Evolutionary conservation across 2,329 filamentous ascomycete genomes (phyloP).

Genomic region (Cylindrodendrum hubeiense): DNA sequence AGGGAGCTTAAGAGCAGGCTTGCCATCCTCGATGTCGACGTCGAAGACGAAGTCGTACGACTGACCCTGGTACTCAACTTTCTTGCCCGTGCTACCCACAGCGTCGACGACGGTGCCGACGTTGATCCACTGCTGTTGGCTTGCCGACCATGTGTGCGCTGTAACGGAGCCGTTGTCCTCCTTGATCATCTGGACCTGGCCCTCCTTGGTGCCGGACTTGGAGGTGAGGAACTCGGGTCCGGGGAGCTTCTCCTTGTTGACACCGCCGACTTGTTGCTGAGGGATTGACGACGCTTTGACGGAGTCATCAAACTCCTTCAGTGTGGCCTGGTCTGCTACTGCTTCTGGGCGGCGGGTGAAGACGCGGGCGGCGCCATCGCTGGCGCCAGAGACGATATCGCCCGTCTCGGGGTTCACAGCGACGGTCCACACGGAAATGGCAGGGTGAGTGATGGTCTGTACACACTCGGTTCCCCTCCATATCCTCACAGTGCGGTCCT

Average conservation of each 20-base stretch:
- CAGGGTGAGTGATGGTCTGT: conserved; percentile 96
- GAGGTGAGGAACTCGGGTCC: conserved; percentile 87
- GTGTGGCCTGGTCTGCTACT: conserved; percentile 74
- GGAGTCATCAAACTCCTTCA: conserved; percentile 83
- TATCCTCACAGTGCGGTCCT: conserved; percentile 92
- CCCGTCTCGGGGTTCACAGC: conserved; percentile 85
- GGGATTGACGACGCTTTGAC: conserved; percentile 89
- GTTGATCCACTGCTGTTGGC: conserved; percentile 81
- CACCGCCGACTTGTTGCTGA: conserved; percentile 82
- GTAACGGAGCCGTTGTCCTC: conserved; percentile 85
- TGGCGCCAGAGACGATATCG: conserved; percentile 94
- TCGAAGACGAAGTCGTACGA: conserved; percentile 98
- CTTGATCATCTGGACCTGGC: conserved; percentile 92
- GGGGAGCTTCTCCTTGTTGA: conserved; percentile 93
- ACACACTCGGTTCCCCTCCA: conserved; percentile 88
- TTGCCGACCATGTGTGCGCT: conserved; percentile 87
- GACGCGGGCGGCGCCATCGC: conserved; percentile 86
- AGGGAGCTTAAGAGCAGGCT: conserved; percentile 91
- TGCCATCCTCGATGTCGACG: conserved; percentile 94
- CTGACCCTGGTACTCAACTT: conserved; percentile 82
- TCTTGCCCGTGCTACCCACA: conserved; percentile 83
- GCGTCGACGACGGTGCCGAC: conserved; percentile 96
- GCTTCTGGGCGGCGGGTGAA: conserved; percentile 82
- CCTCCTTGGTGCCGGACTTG: conserved; percentile 93
- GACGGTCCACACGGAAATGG: conserved; percentile 95